Evolutionary conservation across 768 basidiomycete species (phyloP).

Genomic region (Bullera alba): DNA sequence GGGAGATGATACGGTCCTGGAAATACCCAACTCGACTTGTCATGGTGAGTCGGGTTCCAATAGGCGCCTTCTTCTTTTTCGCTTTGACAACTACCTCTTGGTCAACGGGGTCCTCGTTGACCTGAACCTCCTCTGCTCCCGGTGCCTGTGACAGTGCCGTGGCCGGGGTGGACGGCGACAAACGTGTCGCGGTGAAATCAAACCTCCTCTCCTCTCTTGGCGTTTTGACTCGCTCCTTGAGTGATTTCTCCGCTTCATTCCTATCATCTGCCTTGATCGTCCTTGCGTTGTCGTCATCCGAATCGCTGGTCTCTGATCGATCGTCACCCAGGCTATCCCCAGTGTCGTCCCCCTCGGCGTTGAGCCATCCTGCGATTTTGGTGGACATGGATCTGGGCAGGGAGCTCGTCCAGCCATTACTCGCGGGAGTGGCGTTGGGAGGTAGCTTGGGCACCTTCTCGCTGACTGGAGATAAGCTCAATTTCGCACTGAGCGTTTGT

Average conservation of each 20-base stretch:
- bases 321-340: not conserved
- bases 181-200: conserved; percentile 17
- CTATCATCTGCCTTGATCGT: conserved; percentile 44
- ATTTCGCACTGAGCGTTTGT: conserved; percentile 29
- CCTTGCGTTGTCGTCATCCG: conserved; percentile 54
- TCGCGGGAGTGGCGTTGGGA: not conserved
- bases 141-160: conserved; percentile 1
- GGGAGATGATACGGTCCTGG: conserved; percentile 86
- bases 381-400: conserved; percentile 31
- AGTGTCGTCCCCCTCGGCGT: not conserved
- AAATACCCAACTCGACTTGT: conserved; percentile 88
- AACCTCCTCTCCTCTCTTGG: conserved; percentile 40
- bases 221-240: conserved; percentile 59
- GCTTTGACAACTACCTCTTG: conserved; percentile 29
- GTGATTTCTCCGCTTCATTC: conserved; percentile 64
- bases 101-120: conserved; percentile 51
- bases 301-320: conserved; percentile 50
- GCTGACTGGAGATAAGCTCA: conserved; percentile 12
- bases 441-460: conserved; percentile 7
- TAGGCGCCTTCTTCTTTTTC: conserved; percentile 51
- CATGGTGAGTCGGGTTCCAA: conserved; percentile 88
- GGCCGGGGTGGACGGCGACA: conserved; percentile 2
- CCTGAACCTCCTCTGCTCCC: conserved; percentile 52
- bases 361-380: conserved; percentile 30
- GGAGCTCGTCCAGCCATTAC: conserved; percentile 8